Base-by-base conservation (phyloP, 148 eudicot species). In the Camellia japonica region DNA sequence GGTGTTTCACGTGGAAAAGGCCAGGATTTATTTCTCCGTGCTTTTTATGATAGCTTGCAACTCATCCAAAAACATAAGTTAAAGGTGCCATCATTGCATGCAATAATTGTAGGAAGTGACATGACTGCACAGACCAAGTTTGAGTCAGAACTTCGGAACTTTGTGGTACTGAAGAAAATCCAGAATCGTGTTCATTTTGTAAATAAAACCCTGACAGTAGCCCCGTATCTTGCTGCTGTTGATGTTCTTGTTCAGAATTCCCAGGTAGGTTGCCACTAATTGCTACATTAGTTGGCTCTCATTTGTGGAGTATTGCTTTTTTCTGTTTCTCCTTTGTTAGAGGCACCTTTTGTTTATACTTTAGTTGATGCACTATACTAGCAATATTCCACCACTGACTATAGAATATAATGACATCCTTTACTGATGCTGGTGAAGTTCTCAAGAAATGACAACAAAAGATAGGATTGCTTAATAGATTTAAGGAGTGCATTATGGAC, bases 1-100 rank as follows among this genome's bases (percentile, higher is more conserved):
- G 99, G 99, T 89, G 99, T 93, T 71, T 93, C 99, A 46, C 95
- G 97, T 77, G 98, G 98, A 62, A 96, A 96, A 84, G 99, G 98
- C 74, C 99, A 93, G 85, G 99, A 93, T 82, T 84, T 93, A 59
- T 96, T 93, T 90, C 87, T 96, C 13, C 94, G 90, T 56, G 78
- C 98, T 23, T 96, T 93, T 87, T 81, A 90, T 86, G 98, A 96
- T 82, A 91, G 97, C 75, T 81, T 96, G 83, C 97, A 87, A 80
- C 58, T 96, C 70, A 89, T 92, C 38, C 86, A 91, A 85, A 91
- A 91, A 67, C 88, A 89, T 87, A 96, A 91, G 82, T 81, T 96
- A 72, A 86, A 93, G 82, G 88, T 93, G 87, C 98, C 99, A 65
- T 88, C 95, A 63, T 65, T 96, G 85, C 98, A 92, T 86, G 99